Evolutionary conservation across 2,329 filamentous ascomycete species (phyloP), one percentile per base, ranked within the genome.

Genomic region (Nemania serpens): DNA sequence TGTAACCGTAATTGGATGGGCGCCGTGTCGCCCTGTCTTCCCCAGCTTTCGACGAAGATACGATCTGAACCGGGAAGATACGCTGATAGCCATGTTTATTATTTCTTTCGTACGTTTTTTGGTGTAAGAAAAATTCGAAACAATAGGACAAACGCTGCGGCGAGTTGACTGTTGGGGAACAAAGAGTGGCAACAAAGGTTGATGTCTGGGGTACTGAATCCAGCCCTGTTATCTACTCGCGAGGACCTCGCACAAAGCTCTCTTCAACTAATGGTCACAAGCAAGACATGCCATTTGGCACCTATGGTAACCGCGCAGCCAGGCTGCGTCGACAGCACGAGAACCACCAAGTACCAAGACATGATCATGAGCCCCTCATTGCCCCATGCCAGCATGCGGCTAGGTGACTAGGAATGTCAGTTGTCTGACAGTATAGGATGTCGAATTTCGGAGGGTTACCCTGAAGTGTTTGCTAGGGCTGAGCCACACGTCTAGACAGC

Each of bases 61-160:
- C 17, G 68, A 66, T 49, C 49, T 70, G n/a, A 71, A 55, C 37
- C 66, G 68, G 5, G 62, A 68, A 25, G 65, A 36, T 17, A 70
- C 60, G 10, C 58, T 49, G 36, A 69, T 48, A 43, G 67, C 63
- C 70, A 73, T 73, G 12, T 62, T 63, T 48, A 18, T 20, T 39
- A 29, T 36, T 25, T n/a, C 34, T 5, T 34, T 36, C 7, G 22
- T 29, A 43, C 15, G 3, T 47, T 50, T 6, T 9, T 34, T 36
- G 13, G 20, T 25, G 36, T 5, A 45, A 45, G 7, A 29, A 29
- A 29, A 29, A 29, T 29, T 7, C 7, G 25, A 29, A 4, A 29
- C n/a, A 7, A 29, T 29, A 20, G 29, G 12, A 20, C 1, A 29
- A 10, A 46, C 25, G 15, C 12, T 2, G 36, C 10, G 15, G 36